Evolutionary conservation across 495 filamentous ascomycete species (phyloP).

Genomic region (Daldinia childiae): DNA sequence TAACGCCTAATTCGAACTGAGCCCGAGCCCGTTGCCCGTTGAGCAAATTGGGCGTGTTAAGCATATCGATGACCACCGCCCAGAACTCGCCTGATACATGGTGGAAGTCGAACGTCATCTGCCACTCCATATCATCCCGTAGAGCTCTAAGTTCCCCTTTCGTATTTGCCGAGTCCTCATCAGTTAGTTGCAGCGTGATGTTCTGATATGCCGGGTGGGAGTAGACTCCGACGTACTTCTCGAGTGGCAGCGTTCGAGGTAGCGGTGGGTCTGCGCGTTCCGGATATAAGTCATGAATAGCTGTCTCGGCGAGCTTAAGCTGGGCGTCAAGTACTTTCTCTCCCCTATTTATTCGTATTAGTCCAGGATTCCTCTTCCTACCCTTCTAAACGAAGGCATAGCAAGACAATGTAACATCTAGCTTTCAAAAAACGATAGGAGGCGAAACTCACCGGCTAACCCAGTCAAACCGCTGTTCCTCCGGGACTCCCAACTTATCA

Average conservation of each 20-base stretch:
- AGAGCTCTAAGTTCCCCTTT: slow-evolving; percentile 37
- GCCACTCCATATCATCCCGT: slow-evolving; percentile 44
- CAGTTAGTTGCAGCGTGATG: slow-evolving; percentile 44
- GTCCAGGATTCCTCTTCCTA: background rate
- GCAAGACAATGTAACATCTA: background rate
- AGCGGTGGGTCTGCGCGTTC: slow-evolving; percentile 44
- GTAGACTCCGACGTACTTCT: slow-evolving; percentile 54
- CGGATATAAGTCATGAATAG: slow-evolving; percentile 46
- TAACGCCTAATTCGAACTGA: slow-evolving; percentile 52
- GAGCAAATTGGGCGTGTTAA: slow-evolving; percentile 32
- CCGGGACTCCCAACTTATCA: slow-evolving; percentile 48
- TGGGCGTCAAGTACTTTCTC: slow-evolving; percentile 11
- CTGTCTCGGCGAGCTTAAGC: slow-evolving; percentile 42
- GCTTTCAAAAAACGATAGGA: background rate
- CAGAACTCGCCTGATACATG: slow-evolving; percentile 51
- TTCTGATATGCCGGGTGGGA: slow-evolving; percentile 54
- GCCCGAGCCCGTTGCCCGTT: slow-evolving; percentile 40
- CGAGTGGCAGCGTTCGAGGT: slow-evolving; percentile 46
- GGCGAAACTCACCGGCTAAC: slow-evolving; percentile 35
- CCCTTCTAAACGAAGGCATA: background rate
- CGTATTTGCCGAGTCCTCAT: background rate
- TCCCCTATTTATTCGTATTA: slow-evolving; percentile 17
- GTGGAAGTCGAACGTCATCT: slow-evolving; percentile 39
- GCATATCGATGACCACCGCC: slow-evolving; percentile 42
- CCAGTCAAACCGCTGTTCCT: slow-evolving; percentile 47